These are phyloP conservation scores for Cyberlindnera americana DNA, from an alignment of 805 yeast genomes.

Conservation along the genomic window DNA sequence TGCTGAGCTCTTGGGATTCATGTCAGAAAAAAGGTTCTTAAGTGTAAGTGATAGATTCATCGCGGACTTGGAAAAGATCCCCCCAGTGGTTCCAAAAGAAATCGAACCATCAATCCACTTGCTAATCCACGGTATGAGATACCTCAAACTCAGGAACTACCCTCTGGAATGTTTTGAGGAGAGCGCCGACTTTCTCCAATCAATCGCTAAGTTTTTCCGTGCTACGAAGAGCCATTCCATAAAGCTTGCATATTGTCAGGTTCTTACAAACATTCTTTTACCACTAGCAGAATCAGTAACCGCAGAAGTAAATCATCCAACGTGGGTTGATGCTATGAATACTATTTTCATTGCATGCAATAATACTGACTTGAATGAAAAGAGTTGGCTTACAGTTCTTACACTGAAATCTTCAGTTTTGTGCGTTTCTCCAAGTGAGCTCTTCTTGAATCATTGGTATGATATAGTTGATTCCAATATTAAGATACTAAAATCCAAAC, in stretches of 20 bases:
- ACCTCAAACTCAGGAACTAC: constrained; percentile 69
- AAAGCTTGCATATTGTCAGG: constrained; percentile 79
- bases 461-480: constrained; percentile 58
- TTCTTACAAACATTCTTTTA: constrained; percentile 65
- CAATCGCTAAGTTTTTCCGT: constrained; percentile 79
- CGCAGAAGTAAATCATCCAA: constrained; percentile 94
- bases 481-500: constrained; percentile 64
- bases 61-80: constrained; percentile 85
- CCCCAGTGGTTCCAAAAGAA: constrained; percentile 46
- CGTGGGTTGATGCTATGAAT: constrained; percentile 82
- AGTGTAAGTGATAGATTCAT: constrained; percentile 92
- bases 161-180: constrained; percentile 92
- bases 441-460: constrained; percentile 73
- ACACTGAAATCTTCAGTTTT: constrained; percentile 68
- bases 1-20: constrained; percentile 83
- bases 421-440: constrained; percentile 74
- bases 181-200: constrained; percentile 83
- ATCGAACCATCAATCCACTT: constrained; percentile 63
- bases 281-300: constrained; percentile 84
- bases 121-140: constrained; percentile 89
- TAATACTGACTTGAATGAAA: constrained; percentile 41
- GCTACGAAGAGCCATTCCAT: constrained; percentile 62
- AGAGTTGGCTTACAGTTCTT: constrained; percentile 65
- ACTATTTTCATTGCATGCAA: constrained; percentile 50
- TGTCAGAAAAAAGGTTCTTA: constrained; percentile 80